Evolutionary conservation across 257 asterid species (phyloP).

Genomic region (Nicotiana obtusifolia): DNA sequence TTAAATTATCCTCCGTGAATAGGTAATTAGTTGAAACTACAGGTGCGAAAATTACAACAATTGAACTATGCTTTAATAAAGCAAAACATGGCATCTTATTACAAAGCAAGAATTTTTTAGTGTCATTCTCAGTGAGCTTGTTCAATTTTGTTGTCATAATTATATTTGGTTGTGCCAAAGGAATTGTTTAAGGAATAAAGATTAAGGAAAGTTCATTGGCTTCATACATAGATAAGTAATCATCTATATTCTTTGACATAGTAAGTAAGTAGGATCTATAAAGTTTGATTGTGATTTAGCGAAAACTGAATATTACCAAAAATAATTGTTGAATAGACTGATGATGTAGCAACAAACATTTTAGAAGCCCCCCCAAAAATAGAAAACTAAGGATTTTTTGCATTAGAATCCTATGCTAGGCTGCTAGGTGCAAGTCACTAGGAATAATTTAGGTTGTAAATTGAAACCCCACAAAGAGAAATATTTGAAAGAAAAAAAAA

Average conservation of each 20-base stretch:
- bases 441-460: not conserved
- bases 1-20: not conserved
- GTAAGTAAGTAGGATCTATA: not conserved
- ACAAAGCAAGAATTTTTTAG: too few relatives aligned
- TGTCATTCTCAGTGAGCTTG: not conserved
- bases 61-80: too few relatives aligned
- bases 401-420: not conserved
- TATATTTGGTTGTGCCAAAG: not conserved
- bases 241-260: not conserved
- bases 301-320: not conserved
- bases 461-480: not conserved
- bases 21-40: too few relatives aligned
- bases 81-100: too few relatives aligned
- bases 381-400: not conserved
- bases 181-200: not conserved
- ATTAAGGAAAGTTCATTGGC: not conserved
- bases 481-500: not conserved
- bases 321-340: not conserved
- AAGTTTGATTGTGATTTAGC: not conserved
- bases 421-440: not conserved
- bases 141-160: not conserved
- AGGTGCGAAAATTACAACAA: too few relatives aligned
- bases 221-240: not conserved
- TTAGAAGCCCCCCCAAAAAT: not conserved
- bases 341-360: not conserved